Base-by-base conservation (phyloP, 345 rosid genomes). In the Citrus inodora region DNA sequence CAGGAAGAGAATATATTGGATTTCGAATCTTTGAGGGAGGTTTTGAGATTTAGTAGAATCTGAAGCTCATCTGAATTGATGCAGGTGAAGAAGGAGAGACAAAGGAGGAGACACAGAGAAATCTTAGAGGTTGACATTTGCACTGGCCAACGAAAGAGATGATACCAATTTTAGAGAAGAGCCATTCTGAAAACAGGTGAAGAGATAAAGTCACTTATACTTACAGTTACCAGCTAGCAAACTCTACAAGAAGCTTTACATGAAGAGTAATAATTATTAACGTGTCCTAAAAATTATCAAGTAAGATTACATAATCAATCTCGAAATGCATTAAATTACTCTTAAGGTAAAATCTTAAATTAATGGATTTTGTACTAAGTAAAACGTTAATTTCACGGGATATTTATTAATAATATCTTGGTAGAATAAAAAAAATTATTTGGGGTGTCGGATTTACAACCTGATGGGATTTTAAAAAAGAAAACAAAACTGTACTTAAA, bases 21-120 rank as follows among this genome's bases (percentile, higher is more conserved):
- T 32, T 81, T 84, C 1, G 89, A 82, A 14, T 83, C 35, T 4
- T 63, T 59, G 51, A 90, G 80, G 0, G 90, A 53, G 32, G 91
- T 69, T 79, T 88, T 90, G 80, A 93, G 67, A 33, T 78, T 84
- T 3, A 92, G 80, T 8, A 94, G 77, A 33, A 81, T 27, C 40
- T 89, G 90, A 78, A 86, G 91, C 10, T 94, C 94, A 76, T 89
- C 92, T 7, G 94, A 90, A 6, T 80, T 81, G 65, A 73, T 63
- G 22, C 51, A 17, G 48, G 79, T 51, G 72, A 79, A 76, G 9
- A 81, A 46, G 63, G 65, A 73, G 75, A 87, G 58, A 28, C 84
- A 79, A 79, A 87, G 60, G 77, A 74, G 38, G 11, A 85, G 56
- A 75, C 8, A 62, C 21, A 81, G 74, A 74, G 80, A 65, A 61